Base-by-base conservation (phyloP, 768 basidiomycete genomes). In the Tricholoma bakamatsutake region DNA sequence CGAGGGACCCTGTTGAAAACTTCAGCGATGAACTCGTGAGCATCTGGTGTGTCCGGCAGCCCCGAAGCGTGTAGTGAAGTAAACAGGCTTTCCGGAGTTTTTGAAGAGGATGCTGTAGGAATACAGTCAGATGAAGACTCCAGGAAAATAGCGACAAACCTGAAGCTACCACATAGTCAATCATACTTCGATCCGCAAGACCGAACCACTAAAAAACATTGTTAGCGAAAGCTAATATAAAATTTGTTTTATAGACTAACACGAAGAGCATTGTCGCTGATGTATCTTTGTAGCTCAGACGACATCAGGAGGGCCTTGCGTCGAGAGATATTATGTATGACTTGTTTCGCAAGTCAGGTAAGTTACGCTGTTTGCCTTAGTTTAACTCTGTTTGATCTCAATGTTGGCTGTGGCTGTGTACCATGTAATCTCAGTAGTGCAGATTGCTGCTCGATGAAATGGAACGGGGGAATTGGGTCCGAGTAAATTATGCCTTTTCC, bases 101-200 rank as follows among this genome's bases (percentile, higher is more conserved):
- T 95, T 53, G 92, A 80, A 54, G 88, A 85, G 3, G 88, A 84
- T n/a, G 91, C 93, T 87, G 63, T 2, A 56, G 27, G 17, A 50
- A 42, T 24, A 27, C 4, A 52, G 12, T 43, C n/a, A 34, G 49
- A 52, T 39, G 56, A 64, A 43, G 54, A 13, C 33, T 49, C 7
- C 18, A 42, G 30, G 54, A 13, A 53, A 57, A 28, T 43, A 37
- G 28, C 49, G 28, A 67, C 79, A 39, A 59, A 88, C 91, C 93
- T 70, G 89, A 85, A 49, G 91, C 91, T 68, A 91, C 76, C 34
- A 97, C 87, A 69, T 86, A 97, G 74, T 93, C 87, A 61, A 93
- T 82, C 57, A 88, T 90, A 60, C 82, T 91, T 60, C 79, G 78
- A 71, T 96, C 90, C 18, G 93, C 85, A 46, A 91, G 80, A 54